phyloP scores from a whole-genome alignment of 2,329 filamentous ascomycete genomes.

The Alternaria sp. region DNA sequence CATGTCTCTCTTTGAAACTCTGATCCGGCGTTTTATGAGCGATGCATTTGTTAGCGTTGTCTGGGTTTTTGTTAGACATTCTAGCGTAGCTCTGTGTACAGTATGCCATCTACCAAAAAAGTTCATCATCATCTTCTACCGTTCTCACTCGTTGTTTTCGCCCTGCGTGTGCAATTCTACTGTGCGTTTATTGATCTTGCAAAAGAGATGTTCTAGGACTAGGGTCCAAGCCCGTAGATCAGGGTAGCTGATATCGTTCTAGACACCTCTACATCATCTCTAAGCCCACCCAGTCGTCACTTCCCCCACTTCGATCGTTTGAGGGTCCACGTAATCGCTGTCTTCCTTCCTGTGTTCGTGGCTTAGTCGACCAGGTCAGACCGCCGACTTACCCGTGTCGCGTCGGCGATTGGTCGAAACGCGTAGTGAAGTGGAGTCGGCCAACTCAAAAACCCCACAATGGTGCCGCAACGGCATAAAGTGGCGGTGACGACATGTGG shows the following conservation, averaged over 20 bases:
- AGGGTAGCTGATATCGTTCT: background rate
- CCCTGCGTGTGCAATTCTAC: background rate
- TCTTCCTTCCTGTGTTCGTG: background rate
- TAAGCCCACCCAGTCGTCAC: constrained; percentile 2
- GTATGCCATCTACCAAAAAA: background rate
- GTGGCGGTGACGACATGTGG: constrained; percentile 19
- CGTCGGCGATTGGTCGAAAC: constrained; percentile 7
- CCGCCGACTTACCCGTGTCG: constrained; percentile 8
- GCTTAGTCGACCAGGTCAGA: constrained; percentile 3
- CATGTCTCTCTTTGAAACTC: constrained; percentile 36
- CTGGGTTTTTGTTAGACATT: background rate
- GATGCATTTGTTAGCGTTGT: constrained; percentile 16
- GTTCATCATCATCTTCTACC: background rate
- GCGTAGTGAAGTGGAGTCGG: constrained; percentile 4
- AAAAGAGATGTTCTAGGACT: background rate
- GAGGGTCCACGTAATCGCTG: constrained; percentile 12
- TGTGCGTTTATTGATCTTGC: background rate
- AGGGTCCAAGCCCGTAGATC: background rate
- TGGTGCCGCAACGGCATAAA: background rate
- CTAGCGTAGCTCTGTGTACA: background rate
- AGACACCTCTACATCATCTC: background rate
- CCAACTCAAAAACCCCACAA: constrained; percentile 7
- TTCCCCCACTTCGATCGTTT: background rate
- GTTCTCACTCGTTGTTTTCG: too few species aligned
- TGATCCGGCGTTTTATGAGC: constrained; percentile 6